A percentile compares a stretch with the other conserved stretches of the same genome.
Evolutionary conservation across 257 asterid genomes (phyloP).

Genomic region (Petrea volubilis): DNA sequence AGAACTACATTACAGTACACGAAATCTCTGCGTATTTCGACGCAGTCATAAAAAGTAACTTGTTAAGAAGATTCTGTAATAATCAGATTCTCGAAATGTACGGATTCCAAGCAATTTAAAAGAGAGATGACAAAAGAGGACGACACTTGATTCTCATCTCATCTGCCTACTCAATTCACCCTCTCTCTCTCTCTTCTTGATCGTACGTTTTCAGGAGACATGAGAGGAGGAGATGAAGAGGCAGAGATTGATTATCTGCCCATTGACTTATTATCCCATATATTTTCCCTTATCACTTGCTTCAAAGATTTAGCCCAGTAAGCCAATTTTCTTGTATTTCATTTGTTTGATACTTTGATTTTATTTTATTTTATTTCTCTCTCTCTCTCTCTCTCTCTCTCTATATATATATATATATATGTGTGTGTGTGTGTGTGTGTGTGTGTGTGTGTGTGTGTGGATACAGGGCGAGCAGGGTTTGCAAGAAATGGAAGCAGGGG

Average conservation of each 20-base stretch:
- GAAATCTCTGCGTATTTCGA: neutral
- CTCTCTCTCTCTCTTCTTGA: neutral
- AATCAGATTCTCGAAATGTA: neutral
- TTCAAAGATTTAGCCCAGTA: constrained; percentile 78
- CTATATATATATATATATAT: neutral
- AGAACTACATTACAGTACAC: too few species aligned
- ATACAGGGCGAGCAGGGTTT: constrained; percentile 55
- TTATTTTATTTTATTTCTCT: too few species aligned
- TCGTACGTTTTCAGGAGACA: neutral
- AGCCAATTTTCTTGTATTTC: neutral
- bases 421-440: neutral
- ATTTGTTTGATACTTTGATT: neutral
- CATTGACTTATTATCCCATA: constrained; percentile 60
- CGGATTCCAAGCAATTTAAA: neutral
- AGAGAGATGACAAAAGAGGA: constrained; percentile 29
- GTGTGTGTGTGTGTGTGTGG: neutral
- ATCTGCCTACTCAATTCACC: neutral
- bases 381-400: too few species aligned
- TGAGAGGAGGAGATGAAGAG: constrained; percentile 38
- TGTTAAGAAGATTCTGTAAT: too few species aligned
- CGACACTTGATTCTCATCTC: constrained; percentile 35
- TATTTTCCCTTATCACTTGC: constrained; percentile 55
- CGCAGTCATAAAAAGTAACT: neutral
- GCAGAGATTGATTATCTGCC: constrained; percentile 67
- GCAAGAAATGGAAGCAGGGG: constrained; percentile 69